Conservation (phyloP, 495 filamentous ascomycete genomes). For the Trichoderma parareesei region DNA sequence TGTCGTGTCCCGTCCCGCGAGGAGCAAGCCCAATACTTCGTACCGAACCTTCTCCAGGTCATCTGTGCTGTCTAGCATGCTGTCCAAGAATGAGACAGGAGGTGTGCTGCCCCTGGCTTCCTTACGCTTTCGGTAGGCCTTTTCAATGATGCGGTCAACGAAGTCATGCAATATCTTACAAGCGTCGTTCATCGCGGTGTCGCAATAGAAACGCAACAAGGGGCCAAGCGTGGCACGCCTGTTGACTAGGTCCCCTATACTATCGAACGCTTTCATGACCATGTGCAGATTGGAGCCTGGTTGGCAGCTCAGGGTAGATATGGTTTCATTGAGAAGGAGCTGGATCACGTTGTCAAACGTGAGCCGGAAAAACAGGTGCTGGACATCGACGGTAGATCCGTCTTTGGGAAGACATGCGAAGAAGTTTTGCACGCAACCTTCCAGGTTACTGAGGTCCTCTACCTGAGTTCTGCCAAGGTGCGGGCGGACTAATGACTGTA, state of each 20-base stretch:
- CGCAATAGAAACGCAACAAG: conserved; percentile 41
- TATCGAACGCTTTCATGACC: conserved; percentile 14
- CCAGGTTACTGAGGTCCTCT: conserved; percentile 20
- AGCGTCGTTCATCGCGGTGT: conserved; percentile 37
- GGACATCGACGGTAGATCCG: conserved; percentile 46
- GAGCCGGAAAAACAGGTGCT: conserved; percentile 49
- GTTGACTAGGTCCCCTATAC: conserved; percentile 33
- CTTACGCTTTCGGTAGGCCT: conserved; percentile 20
- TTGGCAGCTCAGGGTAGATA: conserved; percentile 17
- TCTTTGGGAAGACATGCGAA: conserved; percentile 35
- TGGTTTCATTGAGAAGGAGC: conserved; percentile 21
- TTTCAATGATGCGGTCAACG: conserved; percentile 32
- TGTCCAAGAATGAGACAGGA: conserved; percentile 38
- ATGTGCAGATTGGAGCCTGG: not conserved
- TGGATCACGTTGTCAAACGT: conserved; percentile 32
- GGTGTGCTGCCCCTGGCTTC: conserved; percentile 13
- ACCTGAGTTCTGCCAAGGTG: too few species aligned
- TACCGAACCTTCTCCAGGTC: conserved; percentile 29
- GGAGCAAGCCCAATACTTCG: conserved; percentile 44
- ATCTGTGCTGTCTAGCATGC: conserved; percentile 32
- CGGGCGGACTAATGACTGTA: too few species aligned
- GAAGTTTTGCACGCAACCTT: conserved; percentile 48
- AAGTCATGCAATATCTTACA: conserved; percentile 34
- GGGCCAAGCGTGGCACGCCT: conserved; percentile 29
- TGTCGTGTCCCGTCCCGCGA: conserved; percentile 55